Base-by-base conservation (phyloP, 2,329 filamentous ascomycete genomes). In the Trichophyton rubrum region DNA sequence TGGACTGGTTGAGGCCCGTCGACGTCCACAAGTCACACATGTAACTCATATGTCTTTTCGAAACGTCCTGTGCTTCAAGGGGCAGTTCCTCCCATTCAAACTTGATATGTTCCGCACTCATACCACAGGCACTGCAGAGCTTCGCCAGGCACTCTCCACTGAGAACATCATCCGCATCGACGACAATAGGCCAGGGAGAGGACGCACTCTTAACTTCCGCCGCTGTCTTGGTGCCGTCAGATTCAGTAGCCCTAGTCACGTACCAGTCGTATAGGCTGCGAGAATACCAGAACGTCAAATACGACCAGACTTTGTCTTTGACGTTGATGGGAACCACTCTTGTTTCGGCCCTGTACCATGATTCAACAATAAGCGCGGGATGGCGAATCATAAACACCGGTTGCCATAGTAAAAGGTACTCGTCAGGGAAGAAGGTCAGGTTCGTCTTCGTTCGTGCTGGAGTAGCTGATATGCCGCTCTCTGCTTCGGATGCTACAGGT, bases 161-260 rank as follows among this genome's bases (percentile, higher is more conserved):
- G 45, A 75, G 74, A 3, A 74, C 63, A 60, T 75, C 73, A 58
- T 74, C 68, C 8, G 73, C 72, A 59, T 75, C 74, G 0, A 74
- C 59, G 0, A 75, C 63, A 1, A 72, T 62, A 0, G 71, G 72
- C 5, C 61, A 47, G 6, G 56, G 59, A 13, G 11, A 38, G 9
- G 33, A 13, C 3, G 33, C 33, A 11, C 33, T 13, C 2, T 38
- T 13, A 38, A 9, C 33, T 3, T 38, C 33, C 13, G 11, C 33
- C 11, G 33, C 33, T 38, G 9, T 13, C 33, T 38, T 13, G 33
- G 33, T 38, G 11, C 33, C 33, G 9, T 38, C 13, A 9, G 33
- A 38, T 3, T 9, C 33, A 3, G 33, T 38, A 13, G 33, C 33
- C 3, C 11, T 38, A 13, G 68, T 63, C 15, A 65, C 55, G 61